Evolutionary conservation across 2,329 filamentous ascomycete genomes (phyloP), one percentile per base, ranked within the genome.

Genomic region (Byssoonygena ceratinophila): DNA sequence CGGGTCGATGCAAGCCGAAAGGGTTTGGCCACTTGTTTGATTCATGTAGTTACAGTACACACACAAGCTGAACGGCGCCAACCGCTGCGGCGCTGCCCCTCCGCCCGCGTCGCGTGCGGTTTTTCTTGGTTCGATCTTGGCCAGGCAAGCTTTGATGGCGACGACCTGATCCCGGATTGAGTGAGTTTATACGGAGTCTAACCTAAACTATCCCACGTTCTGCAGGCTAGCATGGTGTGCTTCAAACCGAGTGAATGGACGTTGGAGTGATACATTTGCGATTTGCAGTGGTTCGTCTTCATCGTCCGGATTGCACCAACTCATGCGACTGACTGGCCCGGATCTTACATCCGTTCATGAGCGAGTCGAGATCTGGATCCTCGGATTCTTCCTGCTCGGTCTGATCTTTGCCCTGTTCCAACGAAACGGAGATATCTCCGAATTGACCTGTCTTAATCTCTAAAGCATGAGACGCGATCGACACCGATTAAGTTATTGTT

Each of bases 381-480:
- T 29, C 20, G 23, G 9, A 12, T 40, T 44, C 40, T 27, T 20
- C 23, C 20, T 4, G 25, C n/a, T 40, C 2, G 46, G 27, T 39
- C 23, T 29, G 36, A 32, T 32, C 34, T 40, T 37, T 36, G 11
- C 27, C 32, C 8, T 20, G 36, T 27, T 41, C 23, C 36, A 16
- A 20, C 7, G 47, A 32, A 50, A 44, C 20, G 29, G 39, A 29
- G 25, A 44, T 43, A 44, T 44, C 48, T 44, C 48, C 48, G 39
- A 29, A 27, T n/a, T 34, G 39, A 44, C 7, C 27, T 43, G 7
- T 44, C 37, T 9, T 23, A 51, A 22, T 32, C 39, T 12, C 14
- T 14, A 16, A 20, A 34, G 18, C 6, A 3, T 18, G n/a, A 8
- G 25, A 31, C 23, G 12, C 23, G 48, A 44, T 51, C 48, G 39